A percentile compares a stretch with the other conserved stretches of the same genome.
Evolutionary conservation across 1,284 basidiomycete genomes (phyloP).

Genomic region (Boletus smithii): DNA sequence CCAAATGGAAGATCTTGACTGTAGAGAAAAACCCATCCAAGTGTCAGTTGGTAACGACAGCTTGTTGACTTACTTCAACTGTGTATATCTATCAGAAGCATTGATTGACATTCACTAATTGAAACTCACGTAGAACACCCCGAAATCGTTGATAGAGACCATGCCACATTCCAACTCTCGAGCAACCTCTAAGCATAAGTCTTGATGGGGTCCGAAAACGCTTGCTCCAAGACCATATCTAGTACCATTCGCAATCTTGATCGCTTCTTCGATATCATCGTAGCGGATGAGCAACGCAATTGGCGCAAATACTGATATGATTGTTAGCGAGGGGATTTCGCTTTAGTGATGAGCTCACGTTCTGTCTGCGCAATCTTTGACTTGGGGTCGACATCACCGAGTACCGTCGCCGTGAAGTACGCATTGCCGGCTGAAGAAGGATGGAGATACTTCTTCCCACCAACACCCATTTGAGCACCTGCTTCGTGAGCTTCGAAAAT

Average conservation of each 20-base stretch:
- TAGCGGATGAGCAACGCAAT: constrained; percentile 84
- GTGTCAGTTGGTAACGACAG: constrained; percentile 4
- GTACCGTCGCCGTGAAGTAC: constrained; percentile 87
- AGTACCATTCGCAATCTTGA: constrained; percentile 83
- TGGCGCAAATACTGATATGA: constrained; percentile 78
- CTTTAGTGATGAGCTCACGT: constrained; percentile 43
- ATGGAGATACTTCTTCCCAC: constrained; percentile 64
- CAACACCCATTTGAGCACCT: constrained; percentile 71
- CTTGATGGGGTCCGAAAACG: constrained; percentile 85
- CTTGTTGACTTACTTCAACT: constrained; percentile 57
- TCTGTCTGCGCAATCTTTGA: constrained; percentile 82
- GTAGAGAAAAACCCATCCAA: constrained; percentile 20
- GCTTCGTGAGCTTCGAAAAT: constrained; percentile 68
- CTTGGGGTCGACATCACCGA: constrained; percentile 73
- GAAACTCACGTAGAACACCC: constrained; percentile 79
- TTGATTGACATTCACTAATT: constrained; percentile 1
- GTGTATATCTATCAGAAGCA: constrained; percentile 13
- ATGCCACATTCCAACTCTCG: constrained; percentile 85
- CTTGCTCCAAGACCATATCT: constrained; percentile 91
- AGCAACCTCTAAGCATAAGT: constrained; percentile 75
- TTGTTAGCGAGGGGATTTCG: constrained; percentile 9
- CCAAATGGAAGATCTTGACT: constrained; percentile 96
- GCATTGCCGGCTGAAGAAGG: constrained; percentile 63
- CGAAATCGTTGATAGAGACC: constrained; percentile 96
- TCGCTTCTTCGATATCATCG: constrained; percentile 75